Evolutionary conservation across 2,329 filamentous ascomycete species (phyloP).

Genomic region (Colletotrichum kahawae): DNA sequence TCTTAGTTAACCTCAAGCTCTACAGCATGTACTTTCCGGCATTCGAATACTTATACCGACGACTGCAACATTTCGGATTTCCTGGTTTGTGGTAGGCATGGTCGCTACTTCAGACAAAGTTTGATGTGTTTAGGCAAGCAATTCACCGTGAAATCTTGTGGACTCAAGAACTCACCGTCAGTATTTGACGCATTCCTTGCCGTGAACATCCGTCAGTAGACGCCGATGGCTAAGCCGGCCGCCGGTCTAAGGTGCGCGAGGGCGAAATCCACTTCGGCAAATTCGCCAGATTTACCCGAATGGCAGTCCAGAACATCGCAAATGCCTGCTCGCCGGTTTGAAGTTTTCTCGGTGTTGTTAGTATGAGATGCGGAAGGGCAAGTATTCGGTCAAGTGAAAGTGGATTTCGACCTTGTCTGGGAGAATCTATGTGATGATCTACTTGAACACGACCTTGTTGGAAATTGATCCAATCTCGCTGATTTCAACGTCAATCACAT

Average conservation of each 20-base stretch:
- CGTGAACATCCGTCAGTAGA: background rate
- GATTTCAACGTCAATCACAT: background rate
- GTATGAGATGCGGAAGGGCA: background rate
- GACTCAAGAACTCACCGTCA: background rate
- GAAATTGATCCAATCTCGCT: background rate
- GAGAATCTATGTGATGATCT: no score
- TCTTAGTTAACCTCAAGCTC: background rate
- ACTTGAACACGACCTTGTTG: background rate
- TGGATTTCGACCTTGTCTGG: no score
- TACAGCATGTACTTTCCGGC: rapidly evolving
- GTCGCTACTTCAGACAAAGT: background rate
- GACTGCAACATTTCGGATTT: background rate
- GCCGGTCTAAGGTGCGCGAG: background rate
- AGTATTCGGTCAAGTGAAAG: background rate
- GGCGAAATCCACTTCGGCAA: background rate
- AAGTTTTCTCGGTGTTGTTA: no score
- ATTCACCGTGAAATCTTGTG: rapidly evolving
- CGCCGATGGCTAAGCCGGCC: background rate
- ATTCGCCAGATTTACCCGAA: background rate
- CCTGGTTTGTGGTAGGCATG: background rate
- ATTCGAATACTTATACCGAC: background rate
- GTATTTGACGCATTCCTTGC: background rate
- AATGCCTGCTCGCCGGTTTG: no score
- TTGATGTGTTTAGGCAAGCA: background rate
- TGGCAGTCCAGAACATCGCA: background rate